A percentile compares a stretch with the other conserved stretches of the same genome.
Conservation (phyloP, 1,284 basidiomycete species). For the Pholiota adiposa region DNA sequence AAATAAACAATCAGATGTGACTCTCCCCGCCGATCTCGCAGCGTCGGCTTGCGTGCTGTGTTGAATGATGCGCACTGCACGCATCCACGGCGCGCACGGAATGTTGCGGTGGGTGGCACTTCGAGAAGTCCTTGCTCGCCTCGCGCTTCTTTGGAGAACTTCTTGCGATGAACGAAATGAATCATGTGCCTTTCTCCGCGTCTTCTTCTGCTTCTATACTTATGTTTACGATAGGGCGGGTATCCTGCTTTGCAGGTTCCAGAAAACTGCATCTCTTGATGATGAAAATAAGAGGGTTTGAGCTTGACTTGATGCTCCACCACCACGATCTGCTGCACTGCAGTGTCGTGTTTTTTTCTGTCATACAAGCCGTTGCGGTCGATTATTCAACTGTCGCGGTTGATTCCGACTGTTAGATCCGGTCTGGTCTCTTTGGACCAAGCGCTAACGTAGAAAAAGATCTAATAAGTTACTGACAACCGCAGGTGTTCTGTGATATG, state of each 20-base stretch:
- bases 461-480: no score
- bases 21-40: background rate
- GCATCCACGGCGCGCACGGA: background rate
- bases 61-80: background rate
- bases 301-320: background rate
- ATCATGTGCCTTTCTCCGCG: background rate
- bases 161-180: background rate
- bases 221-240: no score
- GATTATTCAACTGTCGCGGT: background rate
- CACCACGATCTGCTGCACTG: background rate
- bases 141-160: background rate
- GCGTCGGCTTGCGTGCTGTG: background rate
- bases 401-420: background rate
- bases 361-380: no score
- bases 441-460: background rate
- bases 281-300: background rate
- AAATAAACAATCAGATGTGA: no score
- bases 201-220: background rate
- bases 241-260: background rate
- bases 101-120: background rate
- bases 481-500: background rate
- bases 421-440: background rate
- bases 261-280: background rate
- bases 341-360: background rate
- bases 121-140: background rate